Conservation (phyloP, 805 yeast genomes). For the Kodamaea leandrae region DNA sequence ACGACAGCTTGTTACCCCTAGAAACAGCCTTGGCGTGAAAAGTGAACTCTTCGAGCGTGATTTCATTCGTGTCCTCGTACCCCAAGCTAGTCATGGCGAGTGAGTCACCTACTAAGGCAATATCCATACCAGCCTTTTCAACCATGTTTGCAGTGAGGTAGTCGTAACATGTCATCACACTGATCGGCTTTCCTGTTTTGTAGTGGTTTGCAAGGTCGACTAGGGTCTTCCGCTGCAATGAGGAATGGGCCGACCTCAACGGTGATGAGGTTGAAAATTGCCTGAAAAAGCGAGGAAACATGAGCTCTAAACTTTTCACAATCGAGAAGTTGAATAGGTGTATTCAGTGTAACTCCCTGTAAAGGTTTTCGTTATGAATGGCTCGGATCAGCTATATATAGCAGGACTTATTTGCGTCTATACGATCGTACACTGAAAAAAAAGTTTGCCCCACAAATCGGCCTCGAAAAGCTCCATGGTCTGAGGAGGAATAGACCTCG, state of each 20-base stretch:
- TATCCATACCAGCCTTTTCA: constrained; percentile 62
- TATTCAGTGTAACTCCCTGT: no score
- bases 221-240: constrained; percentile 11
- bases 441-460: no score
- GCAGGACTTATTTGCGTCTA: no score
- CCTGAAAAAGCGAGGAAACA: constrained; percentile 3
- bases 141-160: constrained; percentile 73
- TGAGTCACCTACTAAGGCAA: constrained; percentile 85
- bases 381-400: no score
- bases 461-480: no score
- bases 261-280: constrained; percentile 6
- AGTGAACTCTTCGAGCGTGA: constrained; percentile 75
- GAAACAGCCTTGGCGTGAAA: constrained; percentile 74
- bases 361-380: no score
- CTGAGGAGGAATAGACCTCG: no score
- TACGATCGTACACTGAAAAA: background rate
- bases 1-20: constrained; percentile 64
- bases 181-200: constrained; percentile 25
- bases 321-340: no score
- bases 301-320: background rate
- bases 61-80: constrained; percentile 67
- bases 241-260: constrained; percentile 12
- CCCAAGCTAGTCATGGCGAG: constrained; percentile 91
- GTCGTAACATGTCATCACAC: constrained; percentile 83
- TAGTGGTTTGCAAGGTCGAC: constrained; percentile 12